Base-by-base conservation (phyloP, 2,329 filamentous ascomycete genomes). In the Fusarium nisikadoi region DNA sequence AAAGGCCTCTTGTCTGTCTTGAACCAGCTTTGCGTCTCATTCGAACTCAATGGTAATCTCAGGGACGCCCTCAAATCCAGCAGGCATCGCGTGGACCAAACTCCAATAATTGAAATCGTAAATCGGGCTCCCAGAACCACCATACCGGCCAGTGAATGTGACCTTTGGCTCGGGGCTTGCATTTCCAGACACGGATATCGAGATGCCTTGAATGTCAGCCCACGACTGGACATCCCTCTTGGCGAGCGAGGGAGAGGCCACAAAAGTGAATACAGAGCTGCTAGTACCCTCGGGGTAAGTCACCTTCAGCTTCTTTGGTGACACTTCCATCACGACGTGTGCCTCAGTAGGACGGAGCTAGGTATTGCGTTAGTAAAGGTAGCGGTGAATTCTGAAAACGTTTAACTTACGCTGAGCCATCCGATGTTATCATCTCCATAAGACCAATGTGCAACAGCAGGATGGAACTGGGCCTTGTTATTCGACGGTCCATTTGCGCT, bases 21-120 rank as follows among this genome's bases (percentile, higher is more conserved):
- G 20, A 31, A 17, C 27, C 2, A 47, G 5, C 5, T 23, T 36
- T 10, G 11, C 3, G 8, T 3, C 11, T 41, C n/a, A 67, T 19
- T 36, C n/a, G 4, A 68, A 68, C 38, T 68, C 63, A n/a, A 68
- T 56, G 0, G 17, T 52, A 33, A 68, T 68, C 49, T 68, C 63
- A 8, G 65, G 56, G 0, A 14, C 19, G 11, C 65, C 65, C 36
- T 68, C 27, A 41, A 68, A 68, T 3, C 10, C 63, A 45, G 49
- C 17, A 33, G 65, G 49, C 63, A 68, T 68, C 0, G 2, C 17
- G 19, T 68, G 55, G 1, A 68, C 65, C 0, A 68, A 23, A 25
- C 20, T 68, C 65, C 55, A 68, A 33, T 68, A 25, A 41, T 68
- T 68, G 2, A 25, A 16, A 3, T 68, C 55, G 20, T 68, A 68